Base-by-base conservation (phyloP, 352 stramenopile genomes). In the Phytophthora litchii region DNA sequence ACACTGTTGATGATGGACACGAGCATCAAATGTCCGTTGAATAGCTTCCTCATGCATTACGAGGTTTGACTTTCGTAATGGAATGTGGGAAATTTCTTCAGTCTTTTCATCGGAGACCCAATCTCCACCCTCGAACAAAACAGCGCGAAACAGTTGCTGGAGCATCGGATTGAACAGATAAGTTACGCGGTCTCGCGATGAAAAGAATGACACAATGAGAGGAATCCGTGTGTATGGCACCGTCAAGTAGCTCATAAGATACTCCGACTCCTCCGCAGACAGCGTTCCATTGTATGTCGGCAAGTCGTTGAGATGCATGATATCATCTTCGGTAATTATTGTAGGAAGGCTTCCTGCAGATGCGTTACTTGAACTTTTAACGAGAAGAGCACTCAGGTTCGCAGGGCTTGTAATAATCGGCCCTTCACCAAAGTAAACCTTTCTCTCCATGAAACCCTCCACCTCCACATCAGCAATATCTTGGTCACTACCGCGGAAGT, bases 151-250 rank as follows among this genome's bases (percentile, higher is more conserved):
- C 16, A 97, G 48, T 38, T 79, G 79, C 57, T 96, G 88, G 1
- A 97, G 62, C 41, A 85, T 66, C 13, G 80, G 77, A 52, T 92
- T 92, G 49, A 95, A 95, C 21, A 97, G 64, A 60, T 97, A 96
- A 25, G 88, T 94, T 17, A 96, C 81, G 12, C 89, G 84, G 47
- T 97, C 89, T 37, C 89, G 74, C 11, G 86, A 95, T 6, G 96
- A 89, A 55, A 99, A 99, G 58, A 99, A 99, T 40, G 98, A 94
- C 8, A 98, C 70, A 25, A 99, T 87, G 4, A 99, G 83, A 29
- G 97, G 97, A 61, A 99, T 99, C 17, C 97, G 72, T 25, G 98
- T 92, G 64, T 99, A 99, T 25, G 97, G 97, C 8, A 98, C 97
- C 4, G 97, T 99, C 50, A 99, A 85, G 70, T 99, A 99, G 65